Percentiles rank a stretch among this genome's conserved stretches.
Conservation (phyloP, 805 yeast genomes). For the Kluyveromyces starmeri region DNA sequence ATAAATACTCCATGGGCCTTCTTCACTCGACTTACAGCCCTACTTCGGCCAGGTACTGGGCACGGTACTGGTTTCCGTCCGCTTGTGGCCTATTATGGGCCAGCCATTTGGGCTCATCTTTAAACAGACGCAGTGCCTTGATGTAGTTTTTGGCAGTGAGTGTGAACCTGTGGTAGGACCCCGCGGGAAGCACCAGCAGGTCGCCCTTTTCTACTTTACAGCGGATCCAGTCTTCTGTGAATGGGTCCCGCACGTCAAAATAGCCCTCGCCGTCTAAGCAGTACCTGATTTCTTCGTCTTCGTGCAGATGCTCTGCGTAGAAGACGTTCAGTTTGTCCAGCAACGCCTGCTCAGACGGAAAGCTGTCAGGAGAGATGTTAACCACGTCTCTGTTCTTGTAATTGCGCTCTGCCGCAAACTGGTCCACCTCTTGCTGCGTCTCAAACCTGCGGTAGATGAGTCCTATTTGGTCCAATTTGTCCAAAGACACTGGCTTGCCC, state of each 20-base stretch:
- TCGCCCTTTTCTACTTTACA: conserved; percentile 57
- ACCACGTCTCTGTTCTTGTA: conserved; percentile 79
- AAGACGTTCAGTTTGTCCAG: conserved; percentile 58
- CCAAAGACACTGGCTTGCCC: conserved; percentile 46
- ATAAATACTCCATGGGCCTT: too few relatives aligned
- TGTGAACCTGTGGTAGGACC: conserved; percentile 90
- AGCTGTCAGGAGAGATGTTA: conserved; percentile 46
- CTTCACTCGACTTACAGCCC: not conserved
- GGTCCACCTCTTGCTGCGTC: conserved; percentile 46
- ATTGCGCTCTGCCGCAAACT: conserved; percentile 55
- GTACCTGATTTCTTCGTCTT: conserved; percentile 94
- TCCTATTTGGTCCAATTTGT: conserved; percentile 50
- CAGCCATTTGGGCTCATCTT: conserved; percentile 95
- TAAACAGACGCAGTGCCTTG: conserved; percentile 73
- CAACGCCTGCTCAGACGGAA: conserved; percentile 54
- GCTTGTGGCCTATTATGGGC: conserved; percentile 63
- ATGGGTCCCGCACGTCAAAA: conserved; percentile 70
- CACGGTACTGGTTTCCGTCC: conserved; percentile 39
- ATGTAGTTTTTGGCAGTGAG: conserved; percentile 54
- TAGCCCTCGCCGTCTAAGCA: conserved; percentile 84
- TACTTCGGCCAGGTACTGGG: conserved; percentile 33
- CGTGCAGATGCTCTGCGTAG: conserved; percentile 84
- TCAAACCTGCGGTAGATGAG: conserved; percentile 53
- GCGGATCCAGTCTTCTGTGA: conserved; percentile 64
- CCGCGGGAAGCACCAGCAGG: conserved; percentile 71